phyloP scores from a whole-genome alignment of 2,329 filamentous ascomycete genomes.

The Blastomyces percursus region DNA sequence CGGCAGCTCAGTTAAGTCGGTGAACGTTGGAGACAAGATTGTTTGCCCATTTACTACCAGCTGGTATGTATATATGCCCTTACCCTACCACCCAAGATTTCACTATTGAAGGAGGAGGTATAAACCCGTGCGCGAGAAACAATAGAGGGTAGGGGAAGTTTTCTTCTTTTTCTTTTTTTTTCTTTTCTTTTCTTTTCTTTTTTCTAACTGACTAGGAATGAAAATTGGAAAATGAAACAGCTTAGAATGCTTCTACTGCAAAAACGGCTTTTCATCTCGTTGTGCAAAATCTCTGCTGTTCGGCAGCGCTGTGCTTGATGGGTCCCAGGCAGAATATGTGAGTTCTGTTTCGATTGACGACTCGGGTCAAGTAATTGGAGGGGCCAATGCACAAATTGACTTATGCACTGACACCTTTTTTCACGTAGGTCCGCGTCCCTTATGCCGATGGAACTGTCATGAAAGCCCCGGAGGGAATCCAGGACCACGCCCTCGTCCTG shows the following conservation, averaged over 20 bases:
- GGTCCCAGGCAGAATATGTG: conserved; percentile 69
- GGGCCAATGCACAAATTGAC: background rate
- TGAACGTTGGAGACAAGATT: conserved; percentile 64
- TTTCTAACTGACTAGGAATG: background rate
- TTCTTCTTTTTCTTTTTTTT: background rate
- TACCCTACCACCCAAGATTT: background rate
- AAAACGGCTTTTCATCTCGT: conserved; percentile 61
- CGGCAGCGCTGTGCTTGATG: conserved; percentile 58
- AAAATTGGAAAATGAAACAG: conserved; percentile 24
- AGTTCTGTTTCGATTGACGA: conserved; percentile 10
- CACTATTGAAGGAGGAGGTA: background rate
- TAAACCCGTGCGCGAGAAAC: background rate
- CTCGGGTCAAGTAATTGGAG: background rate
- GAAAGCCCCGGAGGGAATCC: conserved; percentile 58
- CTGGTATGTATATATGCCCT: conserved; percentile 41
- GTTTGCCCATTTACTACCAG: conserved; percentile 76
- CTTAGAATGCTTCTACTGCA: conserved; percentile 75
- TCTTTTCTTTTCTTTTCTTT: background rate
- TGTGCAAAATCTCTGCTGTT: conserved; percentile 62
- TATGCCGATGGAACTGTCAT: conserved; percentile 71
- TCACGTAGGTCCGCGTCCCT: conserved; percentile 54
- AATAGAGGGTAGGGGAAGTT: background rate
- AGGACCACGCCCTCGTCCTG: conserved; percentile 63
- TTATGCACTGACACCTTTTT: background rate
- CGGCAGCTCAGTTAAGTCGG: conserved; percentile 55